These are phyloP conservation scores for Musa troglodytarum DNA, from an alignment of 176 grass and related monocot species.

Conservation along the genomic window DNA sequence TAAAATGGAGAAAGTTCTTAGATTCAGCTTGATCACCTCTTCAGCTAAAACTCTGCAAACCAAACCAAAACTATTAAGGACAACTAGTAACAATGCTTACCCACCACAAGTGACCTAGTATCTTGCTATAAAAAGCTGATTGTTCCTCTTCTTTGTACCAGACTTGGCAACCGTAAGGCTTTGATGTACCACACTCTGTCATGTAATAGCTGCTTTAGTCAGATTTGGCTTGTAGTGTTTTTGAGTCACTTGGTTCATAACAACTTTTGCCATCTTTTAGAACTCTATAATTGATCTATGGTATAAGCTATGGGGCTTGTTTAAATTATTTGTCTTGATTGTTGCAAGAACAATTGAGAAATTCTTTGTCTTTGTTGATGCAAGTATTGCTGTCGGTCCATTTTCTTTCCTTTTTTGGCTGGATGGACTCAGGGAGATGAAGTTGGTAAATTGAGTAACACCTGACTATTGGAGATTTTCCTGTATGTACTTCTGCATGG, in stretches of 20 bases:
- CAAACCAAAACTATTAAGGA: no score
- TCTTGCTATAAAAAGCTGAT: slow-evolving; percentile 33
- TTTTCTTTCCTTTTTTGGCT: no score
- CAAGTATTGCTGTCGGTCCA: no score
- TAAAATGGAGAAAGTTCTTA: no score
- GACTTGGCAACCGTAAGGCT: slow-evolving; percentile 75
- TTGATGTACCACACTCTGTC: slow-evolving; percentile 49
- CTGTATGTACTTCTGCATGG: no score
- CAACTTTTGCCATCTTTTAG: slow-evolving; percentile 72
- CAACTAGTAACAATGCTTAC: no score
- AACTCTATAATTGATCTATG: slow-evolving; percentile 67
- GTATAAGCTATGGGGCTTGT: slow-evolving; percentile 31
- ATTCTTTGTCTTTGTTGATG: slow-evolving; percentile 26
- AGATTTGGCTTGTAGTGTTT: slow-evolving; percentile 88
- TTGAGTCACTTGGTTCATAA: slow-evolving; percentile 68
- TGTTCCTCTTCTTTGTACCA: slow-evolving; percentile 81
- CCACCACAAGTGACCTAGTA: background rate
- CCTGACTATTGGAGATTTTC: no score
- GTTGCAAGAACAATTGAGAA: slow-evolving; percentile 34
- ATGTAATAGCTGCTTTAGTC: slow-evolving; percentile 52
- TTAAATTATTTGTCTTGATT: slow-evolving; percentile 71
- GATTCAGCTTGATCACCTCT: no score
- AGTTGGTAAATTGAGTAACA: no score
- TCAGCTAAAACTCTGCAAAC: no score
- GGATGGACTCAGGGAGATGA: no score